Percentiles rank a stretch among this genome's conserved stretches.
phyloP scores from a whole-genome alignment of 1,284 basidiomycete genomes.

The Clitocybe nebularis region DNA sequence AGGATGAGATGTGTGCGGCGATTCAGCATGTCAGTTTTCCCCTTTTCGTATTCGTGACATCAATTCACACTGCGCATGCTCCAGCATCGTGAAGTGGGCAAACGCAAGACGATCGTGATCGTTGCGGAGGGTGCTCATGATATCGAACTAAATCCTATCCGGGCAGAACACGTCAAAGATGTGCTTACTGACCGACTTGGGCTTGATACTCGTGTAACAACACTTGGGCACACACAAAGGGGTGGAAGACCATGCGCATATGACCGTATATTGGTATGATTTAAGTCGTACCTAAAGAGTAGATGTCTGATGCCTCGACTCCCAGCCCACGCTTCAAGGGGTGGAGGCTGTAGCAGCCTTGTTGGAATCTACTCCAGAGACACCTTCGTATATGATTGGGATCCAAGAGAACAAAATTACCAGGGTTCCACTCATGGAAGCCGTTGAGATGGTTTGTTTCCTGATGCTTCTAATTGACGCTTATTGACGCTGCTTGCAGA shows the following conservation, averaged over 20 bases:
- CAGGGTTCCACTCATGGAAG: slow-evolving; percentile 87
- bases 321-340: slow-evolving; percentile 89
- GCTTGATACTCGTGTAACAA: slow-evolving; percentile 97
- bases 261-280: slow-evolving; percentile 84
- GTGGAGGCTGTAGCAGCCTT: slow-evolving; percentile 91
- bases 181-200: slow-evolving; percentile 85
- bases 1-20: slow-evolving; percentile 87
- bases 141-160: slow-evolving; percentile 84
- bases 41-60: neutral
- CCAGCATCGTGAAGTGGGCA: slow-evolving; percentile 88
- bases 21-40: slow-evolving; percentile 62
- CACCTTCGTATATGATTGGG: slow-evolving; percentile 97
- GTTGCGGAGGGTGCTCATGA: slow-evolving; percentile 96
- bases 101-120: slow-evolving; percentile 98
- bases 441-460: slow-evolving; percentile 67
- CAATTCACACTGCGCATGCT: no score
- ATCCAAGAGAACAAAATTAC: slow-evolving; percentile 95
- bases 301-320: slow-evolving; percentile 3
- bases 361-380: slow-evolving; percentile 84
- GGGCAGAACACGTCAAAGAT: slow-evolving; percentile 86
- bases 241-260: slow-evolving; percentile 91
- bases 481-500: slow-evolving; percentile 42
- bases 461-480: slow-evolving; percentile 1
- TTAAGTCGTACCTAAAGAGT: neutral
- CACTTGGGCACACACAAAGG: slow-evolving; percentile 94